phyloP scores from a whole-genome alignment of 1,284 basidiomycete species.

The Cerioporus squamosus region DNA sequence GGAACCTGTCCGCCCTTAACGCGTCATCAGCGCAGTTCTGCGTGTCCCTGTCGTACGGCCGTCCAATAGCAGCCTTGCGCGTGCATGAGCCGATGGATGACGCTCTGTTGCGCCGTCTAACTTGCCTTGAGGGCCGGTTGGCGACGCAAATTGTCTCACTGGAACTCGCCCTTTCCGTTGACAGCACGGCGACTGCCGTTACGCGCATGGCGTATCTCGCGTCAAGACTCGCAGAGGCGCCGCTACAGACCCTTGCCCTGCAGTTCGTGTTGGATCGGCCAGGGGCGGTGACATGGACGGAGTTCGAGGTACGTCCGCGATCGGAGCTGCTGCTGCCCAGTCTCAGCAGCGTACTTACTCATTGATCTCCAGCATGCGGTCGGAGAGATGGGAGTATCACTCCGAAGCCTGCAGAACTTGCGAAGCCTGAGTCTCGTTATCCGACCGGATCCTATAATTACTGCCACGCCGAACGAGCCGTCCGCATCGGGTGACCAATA shows the following conservation, averaged over 20 bases:
- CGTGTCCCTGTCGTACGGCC: background rate
- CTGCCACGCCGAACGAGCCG: background rate
- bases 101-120: conserved; percentile 1
- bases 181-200: conserved; percentile 9
- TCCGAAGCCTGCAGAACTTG: conserved; percentile 16
- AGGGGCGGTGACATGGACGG: conserved; percentile 16
- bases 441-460: conserved; percentile 26
- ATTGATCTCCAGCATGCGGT: conserved; percentile 15
- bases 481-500: conserved; percentile 5
- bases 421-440: conserved; percentile 23
- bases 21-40: conserved; percentile 1
- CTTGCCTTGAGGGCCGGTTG: background rate
- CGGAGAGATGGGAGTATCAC: conserved; percentile 12
- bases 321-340: background rate
- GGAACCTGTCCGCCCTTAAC: conserved; percentile 19
- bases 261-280: conserved; percentile 15
- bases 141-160: conserved; percentile 2
- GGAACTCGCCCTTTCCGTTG: conserved; percentile 17
- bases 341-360: background rate
- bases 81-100: conserved; percentile 18
- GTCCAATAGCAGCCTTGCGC: conserved; percentile 12
- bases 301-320: conserved; percentile 20
- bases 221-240: conserved; percentile 12
- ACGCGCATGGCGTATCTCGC: conserved; percentile 14
- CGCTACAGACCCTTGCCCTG: conserved; percentile 13